Evolutionary conservation across 352 stramenopile species (phyloP), one percentile per base, ranked within the genome.

Genomic region (Globisporangium lucens): DNA sequence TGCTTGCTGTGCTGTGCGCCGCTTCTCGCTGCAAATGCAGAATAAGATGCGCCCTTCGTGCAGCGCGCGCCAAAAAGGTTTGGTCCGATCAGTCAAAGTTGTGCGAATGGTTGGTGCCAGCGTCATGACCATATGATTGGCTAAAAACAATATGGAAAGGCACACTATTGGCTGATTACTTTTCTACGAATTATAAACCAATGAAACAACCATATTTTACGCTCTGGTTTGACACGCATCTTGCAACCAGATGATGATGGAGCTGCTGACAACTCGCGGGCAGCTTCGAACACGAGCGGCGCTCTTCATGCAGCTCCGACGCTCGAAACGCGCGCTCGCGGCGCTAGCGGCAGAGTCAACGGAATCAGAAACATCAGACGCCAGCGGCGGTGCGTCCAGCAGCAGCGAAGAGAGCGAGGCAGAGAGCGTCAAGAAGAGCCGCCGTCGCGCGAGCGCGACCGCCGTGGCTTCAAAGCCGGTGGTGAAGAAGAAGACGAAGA

Each of bases 231-330:
- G 13, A 49, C 41, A 49, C 13, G 5, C 15, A 12, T 22, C 43
- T 24, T 51, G 43, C 17, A 51, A 51, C 17, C 43, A 51, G 43
- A 51, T 51, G 43, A 8, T 51, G 43, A 6, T 24, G 55, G 9
- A 22, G 52, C 24, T 60, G 52, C 2, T 41, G 20, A 24, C 30
- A 49, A 47, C 3, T 17, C 9, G 22, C 10, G 9, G 22, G 10
- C 20, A 61, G 49, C 22, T 60, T 1, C 49, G 30, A 29, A 27
- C 38, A n/a, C 24, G 22, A 53, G 22, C 58, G n/a, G 22, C 22
- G 47, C 8, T 52, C 13, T 13, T 15, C 29, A 69, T 69, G 63
- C 55, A 69, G 63, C 63, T 63, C 56, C 63, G 63, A 29, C 43
- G 63, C 43, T 43, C 52, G 27, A 69, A 62, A 35, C 63, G 63